Conservation (phyloP, 495 filamentous ascomycete genomes). For the Aspergillus haitiensis region DNA sequence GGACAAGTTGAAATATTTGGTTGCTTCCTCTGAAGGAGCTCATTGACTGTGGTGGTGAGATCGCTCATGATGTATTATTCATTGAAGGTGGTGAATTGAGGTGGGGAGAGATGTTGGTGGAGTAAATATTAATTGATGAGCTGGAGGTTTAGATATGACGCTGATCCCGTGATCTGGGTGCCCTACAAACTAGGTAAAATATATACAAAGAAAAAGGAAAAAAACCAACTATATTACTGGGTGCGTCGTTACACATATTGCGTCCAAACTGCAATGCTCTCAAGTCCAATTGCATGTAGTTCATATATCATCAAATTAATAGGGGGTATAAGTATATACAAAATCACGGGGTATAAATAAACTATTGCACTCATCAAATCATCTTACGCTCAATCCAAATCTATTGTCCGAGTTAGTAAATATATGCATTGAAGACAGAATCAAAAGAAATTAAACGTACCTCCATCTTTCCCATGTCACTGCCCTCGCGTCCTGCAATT, state of each 20-base stretch:
- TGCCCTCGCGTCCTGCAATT: slow-evolving; percentile 67
- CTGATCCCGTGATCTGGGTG: slow-evolving; percentile 24
- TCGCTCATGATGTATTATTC: slow-evolving; percentile 56
- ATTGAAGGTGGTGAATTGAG: slow-evolving; percentile 9
- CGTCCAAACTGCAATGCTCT: no score
- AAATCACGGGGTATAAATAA: slow-evolving; percentile 24
- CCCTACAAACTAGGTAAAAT: slow-evolving; percentile 26
- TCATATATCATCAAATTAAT: slow-evolving; percentile 12
- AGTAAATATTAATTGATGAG: slow-evolving; percentile 13
- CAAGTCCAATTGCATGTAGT: not conserved
- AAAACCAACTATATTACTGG: not conserved
- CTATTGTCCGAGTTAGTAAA: slow-evolving; percentile 36
- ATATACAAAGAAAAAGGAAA: slow-evolving; percentile 28
- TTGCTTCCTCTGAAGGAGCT: slow-evolving; percentile 52
- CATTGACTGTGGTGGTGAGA: slow-evolving; percentile 63
- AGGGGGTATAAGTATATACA: slow-evolving; percentile 24
- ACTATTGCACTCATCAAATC: slow-evolving; percentile 27
- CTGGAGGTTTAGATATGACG: slow-evolving; percentile 7
- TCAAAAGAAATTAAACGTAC: slow-evolving; percentile 51
- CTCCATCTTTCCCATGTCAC: slow-evolving; percentile 94
- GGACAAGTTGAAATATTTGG: not conserved
- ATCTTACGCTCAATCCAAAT: slow-evolving; percentile 60
- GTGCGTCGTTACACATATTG: no score
- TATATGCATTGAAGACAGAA: not conserved
- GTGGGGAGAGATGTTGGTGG: slow-evolving; percentile 12